Percentiles rank a stretch among this genome's conserved stretches.
phyloP scores from a whole-genome alignment of 768 basidiomycete genomes.

The Paxillus involutus region DNA sequence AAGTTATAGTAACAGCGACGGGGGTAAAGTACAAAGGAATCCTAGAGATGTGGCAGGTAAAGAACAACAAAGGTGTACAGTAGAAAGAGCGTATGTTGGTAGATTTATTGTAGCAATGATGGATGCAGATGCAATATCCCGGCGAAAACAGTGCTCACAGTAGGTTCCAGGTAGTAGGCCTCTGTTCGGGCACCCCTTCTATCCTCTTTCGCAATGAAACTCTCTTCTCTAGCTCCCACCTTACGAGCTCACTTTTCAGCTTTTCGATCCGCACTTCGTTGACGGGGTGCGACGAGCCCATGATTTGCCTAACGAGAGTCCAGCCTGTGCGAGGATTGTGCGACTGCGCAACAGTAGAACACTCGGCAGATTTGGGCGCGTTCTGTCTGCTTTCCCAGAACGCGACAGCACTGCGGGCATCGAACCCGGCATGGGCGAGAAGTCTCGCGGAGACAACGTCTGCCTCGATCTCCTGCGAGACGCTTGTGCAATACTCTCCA shows the following conservation, averaged over 20 bases:
- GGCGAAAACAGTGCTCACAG: conserved; percentile 7
- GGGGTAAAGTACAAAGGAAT: neutral
- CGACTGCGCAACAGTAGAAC: conserved; percentile 15
- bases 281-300: conserved; percentile 46
- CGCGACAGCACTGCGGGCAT: conserved; percentile 74
- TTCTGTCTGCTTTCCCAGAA: conserved; percentile 77
- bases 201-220: conserved; percentile 22
- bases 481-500: conserved; percentile 74
- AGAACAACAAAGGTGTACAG: neutral
- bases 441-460: conserved; percentile 86
- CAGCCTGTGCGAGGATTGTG: conserved; percentile 9
- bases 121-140: neutral
- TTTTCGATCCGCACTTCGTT: conserved; percentile 40
- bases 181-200: conserved; percentile 21
- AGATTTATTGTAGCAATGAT: neutral
- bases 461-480: conserved; percentile 88
- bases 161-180: conserved; percentile 10
- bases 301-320: conserved; percentile 28
- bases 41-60: neutral
- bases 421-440: conserved; percentile 90
- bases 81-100: neutral
- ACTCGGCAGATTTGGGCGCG: conserved; percentile 13
- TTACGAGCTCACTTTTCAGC: conserved; percentile 42
- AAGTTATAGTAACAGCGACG: neutral
- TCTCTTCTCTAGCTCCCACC: conserved; percentile 42